A percentile compares a stretch with the other conserved stretches of the same genome.
Evolutionary conservation across 1,284 basidiomycete genomes (phyloP).

Genomic region (Pholiota adiposa): DNA sequence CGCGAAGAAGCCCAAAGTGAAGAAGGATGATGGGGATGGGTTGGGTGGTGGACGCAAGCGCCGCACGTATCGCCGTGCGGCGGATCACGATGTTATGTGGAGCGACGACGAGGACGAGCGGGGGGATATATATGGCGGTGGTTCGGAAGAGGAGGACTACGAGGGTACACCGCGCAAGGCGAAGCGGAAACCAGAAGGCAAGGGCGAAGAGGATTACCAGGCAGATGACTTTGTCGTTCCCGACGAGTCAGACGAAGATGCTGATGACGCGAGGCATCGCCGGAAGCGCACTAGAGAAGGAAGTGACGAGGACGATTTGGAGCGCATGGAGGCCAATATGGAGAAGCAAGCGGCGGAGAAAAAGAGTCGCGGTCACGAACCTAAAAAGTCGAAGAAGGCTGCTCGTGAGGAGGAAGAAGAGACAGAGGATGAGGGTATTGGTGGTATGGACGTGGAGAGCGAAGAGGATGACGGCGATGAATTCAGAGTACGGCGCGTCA

Average conservation of each 20-base stretch:
- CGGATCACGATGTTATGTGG: constrained; percentile 49
- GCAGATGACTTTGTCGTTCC: constrained; percentile 84
- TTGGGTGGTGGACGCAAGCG: constrained; percentile 49
- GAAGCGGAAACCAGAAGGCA: constrained; percentile 46
- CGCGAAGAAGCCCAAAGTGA: constrained; percentile 64
- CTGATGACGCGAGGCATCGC: constrained; percentile 33
- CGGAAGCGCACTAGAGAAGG: constrained; percentile 45
- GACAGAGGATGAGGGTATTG: constrained; percentile 42
- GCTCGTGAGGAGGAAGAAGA: constrained; percentile 32
- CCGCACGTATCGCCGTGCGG: constrained; percentile 51
- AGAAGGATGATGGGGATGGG: constrained; percentile 50
- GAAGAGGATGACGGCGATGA: constrained; percentile 74
- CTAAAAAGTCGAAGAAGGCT: constrained; percentile 34
- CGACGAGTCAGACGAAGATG: constrained; percentile 73
- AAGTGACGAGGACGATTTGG: constrained; percentile 63
- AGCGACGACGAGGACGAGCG: constrained; percentile 68
- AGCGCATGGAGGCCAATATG: constrained; percentile 71
- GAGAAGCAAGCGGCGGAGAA: constrained; percentile 44
- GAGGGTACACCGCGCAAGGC: constrained; percentile 41
- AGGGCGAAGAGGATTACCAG: constrained; percentile 65
- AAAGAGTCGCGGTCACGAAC: constrained; percentile 18
- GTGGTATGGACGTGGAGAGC: constrained; percentile 77
- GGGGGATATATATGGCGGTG: constrained; percentile 49
- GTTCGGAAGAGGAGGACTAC: constrained; percentile 52
- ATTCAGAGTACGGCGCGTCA: constrained; percentile 58